Base-by-base conservation (phyloP, 75 land plant genomes). In the Chamaecyparis obtusa region DNA sequence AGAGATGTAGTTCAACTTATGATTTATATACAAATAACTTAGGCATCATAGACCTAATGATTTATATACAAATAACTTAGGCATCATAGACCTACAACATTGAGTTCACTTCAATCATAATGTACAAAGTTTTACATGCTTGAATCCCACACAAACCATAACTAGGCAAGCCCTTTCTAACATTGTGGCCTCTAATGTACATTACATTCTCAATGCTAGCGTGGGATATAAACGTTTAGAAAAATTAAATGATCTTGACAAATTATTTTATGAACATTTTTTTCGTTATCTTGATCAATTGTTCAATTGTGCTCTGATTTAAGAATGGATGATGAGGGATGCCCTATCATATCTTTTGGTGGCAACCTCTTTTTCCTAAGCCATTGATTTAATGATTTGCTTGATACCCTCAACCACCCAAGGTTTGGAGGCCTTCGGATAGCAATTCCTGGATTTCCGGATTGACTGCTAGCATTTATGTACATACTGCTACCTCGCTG, bases 321-420 rank as follows among this genome's bases (percentile, higher is more conserved):
- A 17, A 39, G 5, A 77, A 77, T 21, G 6, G 44, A 77, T 1
- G 80, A 39, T 19, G 24, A 77, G 27, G 39, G 24, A 32, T 39
- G 44, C 44, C 19, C 44, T 4, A 5, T 37, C 9, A 30, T 44
- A 60, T 14, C 32, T 85, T 24, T 48, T 35, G 33, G 19, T 3
- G 8, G 71, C 39, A 16, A 32, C 82, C 86, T 49, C 64, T 80
- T 94, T 83, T 90, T 93, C 67, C 89, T 86, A 76, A 96, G 46
- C 98, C 98, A 95, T 17, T 87, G 85, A 78, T 88, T 85, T 86
- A 96, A 83, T 60, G 98, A 93, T 51, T 90, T 84, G 83, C 83
- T 92, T 15, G 97, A 84, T 37, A 96, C 92, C 83, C 87, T 90
- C 85, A 96, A 44, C 85, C 95, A 85, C 43, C 91, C 90, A 24